Evolutionary conservation across 768 basidiomycete genomes (phyloP), one percentile per base, ranked within the genome.

Genomic region (Ramaria rubella): DNA sequence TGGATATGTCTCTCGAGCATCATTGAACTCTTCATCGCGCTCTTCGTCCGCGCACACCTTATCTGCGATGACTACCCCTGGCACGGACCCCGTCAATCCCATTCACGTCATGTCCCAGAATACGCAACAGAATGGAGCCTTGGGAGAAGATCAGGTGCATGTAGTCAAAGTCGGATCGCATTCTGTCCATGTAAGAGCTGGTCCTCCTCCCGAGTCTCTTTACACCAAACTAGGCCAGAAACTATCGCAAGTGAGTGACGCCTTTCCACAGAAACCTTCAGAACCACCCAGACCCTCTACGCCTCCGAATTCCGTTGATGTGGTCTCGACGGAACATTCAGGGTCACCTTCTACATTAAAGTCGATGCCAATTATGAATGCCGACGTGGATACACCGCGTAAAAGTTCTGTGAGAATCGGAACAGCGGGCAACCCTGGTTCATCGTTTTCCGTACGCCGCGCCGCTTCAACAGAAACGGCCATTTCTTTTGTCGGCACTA

Each of bases 11-110:
- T 49, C 45, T 29, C n/a, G 30, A 19, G 3, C 49, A 17, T 36
- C 49, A 33, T 21, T 51, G 12, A 51, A 31, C 12, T 17, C 49
- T 23, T 48, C 55, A 7, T 56, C 55, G 12, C 26, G 43, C 9
- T 56, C 55, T 7, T 56, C 55, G 19, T 56, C 55, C 12, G 11
- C 23, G 19, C 44, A 45, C 27, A 56, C 55, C 17, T 30, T 34
- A 34, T 19, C 55, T n/a, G 29, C 43, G 21, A 14, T 43, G 19
- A 17, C 38, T 15, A 26, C 52, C 7, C 46, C 44, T 5, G 43
- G 44, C 1, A 36, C 31, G 6, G 55, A 56, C 24, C 9, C 55
- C 15, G 23, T 56, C 14, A 56, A 56, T 56, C 55, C 55, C 9
- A 46, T 56, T 15, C 55, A 56, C 27, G 14, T 48, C 17, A 24